phyloP scores from a whole-genome alignment of 257 asterid genomes.

The Capsicum pubescens region DNA sequence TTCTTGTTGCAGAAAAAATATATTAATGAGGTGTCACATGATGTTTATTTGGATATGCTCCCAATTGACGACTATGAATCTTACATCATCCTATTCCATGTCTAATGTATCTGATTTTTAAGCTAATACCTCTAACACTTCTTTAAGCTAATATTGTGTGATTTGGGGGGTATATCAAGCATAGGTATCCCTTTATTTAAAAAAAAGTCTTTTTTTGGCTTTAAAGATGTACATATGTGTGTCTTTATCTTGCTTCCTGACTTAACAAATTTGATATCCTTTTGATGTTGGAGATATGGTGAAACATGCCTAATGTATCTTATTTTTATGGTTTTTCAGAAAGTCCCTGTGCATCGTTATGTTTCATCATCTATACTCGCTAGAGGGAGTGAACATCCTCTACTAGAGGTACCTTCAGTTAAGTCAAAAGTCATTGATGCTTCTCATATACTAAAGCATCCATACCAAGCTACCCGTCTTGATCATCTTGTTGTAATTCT shows the following conservation, averaged over 20 bases:
- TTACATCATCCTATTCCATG: too few species aligned
- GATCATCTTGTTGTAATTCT: conserved; percentile 85
- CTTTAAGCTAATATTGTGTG: neutral
- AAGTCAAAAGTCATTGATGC: conserved; percentile 74
- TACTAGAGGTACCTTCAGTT: conserved; percentile 48
- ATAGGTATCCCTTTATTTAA: neutral
- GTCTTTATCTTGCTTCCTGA: neutral
- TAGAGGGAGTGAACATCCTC: conserved; percentile 51
- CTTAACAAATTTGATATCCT: conserved; percentile 6
- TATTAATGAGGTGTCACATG: too few species aligned
- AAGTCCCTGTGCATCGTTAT: conserved; percentile 30
- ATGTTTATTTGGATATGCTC: too few species aligned
- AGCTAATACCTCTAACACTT: too few species aligned
- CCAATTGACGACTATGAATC: too few species aligned
- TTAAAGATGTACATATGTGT: neutral
- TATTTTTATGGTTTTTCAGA: conserved; percentile 4
- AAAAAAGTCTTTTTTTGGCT: neutral
- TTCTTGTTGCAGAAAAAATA: too few species aligned
- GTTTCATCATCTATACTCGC: conserved; percentile 50
- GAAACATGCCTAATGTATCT: conserved; percentile 1
- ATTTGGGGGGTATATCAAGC: neutral
- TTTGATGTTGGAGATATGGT: conserved; percentile 1
- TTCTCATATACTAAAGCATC: conserved; percentile 78
- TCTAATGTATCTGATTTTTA: too few species aligned
- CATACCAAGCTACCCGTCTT: conserved; percentile 83